phyloP scores from a whole-genome alignment of 208 protist species.

The Acanthamoeba lenticulata region DNA sequence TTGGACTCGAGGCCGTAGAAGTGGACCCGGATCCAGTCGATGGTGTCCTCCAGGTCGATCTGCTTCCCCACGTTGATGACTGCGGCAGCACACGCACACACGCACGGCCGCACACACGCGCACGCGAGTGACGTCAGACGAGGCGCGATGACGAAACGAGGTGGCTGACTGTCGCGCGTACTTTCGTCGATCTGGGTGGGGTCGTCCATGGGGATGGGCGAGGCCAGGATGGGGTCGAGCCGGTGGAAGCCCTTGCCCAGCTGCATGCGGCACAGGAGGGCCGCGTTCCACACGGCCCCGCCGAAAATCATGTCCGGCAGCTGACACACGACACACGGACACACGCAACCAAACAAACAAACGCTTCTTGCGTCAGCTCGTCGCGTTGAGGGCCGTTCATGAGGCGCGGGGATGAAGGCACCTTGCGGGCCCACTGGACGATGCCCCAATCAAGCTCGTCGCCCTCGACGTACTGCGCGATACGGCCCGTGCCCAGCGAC shows the following conservation, averaged over 20 bases:
- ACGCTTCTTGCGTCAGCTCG: too few species aligned
- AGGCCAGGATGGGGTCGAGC: not conserved
- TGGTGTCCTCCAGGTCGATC: not conserved
- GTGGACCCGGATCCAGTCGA: conserved; percentile 2
- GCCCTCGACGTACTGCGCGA: conserved; percentile 26
- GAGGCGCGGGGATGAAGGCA: too few species aligned
- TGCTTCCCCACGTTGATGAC: not conserved
- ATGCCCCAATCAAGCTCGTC: conserved; percentile 16
- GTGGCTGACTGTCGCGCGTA: too few species aligned
- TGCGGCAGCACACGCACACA: too few species aligned
- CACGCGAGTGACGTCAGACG: too few species aligned
- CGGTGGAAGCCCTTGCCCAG: conserved; percentile 36
- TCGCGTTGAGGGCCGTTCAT: too few species aligned
- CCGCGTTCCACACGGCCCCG: not conserved
- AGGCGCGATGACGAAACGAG: too few species aligned
- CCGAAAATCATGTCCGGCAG: conserved; percentile 26
- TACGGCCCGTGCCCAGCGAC: not conserved
- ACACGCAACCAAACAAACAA: too few species aligned
- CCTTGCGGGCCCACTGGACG: conserved; percentile 7
- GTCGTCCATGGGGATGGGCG: conserved; percentile 7
- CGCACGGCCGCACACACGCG: too few species aligned
- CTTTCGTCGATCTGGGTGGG: not conserved
- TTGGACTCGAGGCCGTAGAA: conserved; percentile 5
- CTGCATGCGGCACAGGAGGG: not conserved
- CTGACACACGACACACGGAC: too few species aligned